phyloP scores from a whole-genome alignment of 129 eudicot genomes.

The Tagetes erecta region DNA sequence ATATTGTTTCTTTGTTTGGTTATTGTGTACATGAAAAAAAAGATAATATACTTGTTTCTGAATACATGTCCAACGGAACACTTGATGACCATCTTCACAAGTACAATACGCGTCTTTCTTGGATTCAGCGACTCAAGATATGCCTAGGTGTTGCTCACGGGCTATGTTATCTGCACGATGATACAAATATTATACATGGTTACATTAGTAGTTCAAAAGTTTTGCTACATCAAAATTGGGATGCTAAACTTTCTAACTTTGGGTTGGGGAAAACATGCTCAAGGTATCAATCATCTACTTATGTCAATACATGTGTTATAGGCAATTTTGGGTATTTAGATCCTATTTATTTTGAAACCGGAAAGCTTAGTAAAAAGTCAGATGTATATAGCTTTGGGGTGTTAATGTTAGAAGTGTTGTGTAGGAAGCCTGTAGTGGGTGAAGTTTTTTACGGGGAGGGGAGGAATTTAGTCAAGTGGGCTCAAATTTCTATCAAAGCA shows the following conservation, averaged over 20 bases:
- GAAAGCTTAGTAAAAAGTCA: background rate
- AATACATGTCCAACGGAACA: too few species aligned
- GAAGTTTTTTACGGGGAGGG: background rate
- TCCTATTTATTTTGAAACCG: background rate
- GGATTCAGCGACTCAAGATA: too few species aligned
- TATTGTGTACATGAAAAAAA: too few species aligned
- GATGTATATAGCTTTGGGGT: background rate
- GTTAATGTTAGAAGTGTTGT: background rate
- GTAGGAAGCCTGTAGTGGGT: background rate
- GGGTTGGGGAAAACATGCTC: background rate
- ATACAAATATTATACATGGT: background rate
- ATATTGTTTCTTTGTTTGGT: too few species aligned
- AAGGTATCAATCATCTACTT: too few species aligned
- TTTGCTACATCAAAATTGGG: background rate
- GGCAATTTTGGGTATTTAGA: background rate
- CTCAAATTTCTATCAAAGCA: background rate
- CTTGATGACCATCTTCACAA: too few species aligned
- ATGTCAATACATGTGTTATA: background rate
- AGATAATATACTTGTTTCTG: too few species aligned
- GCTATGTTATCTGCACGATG: too few species aligned
- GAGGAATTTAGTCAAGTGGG: background rate
- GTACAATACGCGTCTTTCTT: too few species aligned
- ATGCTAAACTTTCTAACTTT: background rate
- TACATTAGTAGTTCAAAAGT: background rate
- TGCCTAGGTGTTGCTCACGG: too few species aligned